Evolutionary conservation across 2,329 filamentous ascomycete genomes (phyloP).

Genomic region (Neopestalotiopsis sp.): DNA sequence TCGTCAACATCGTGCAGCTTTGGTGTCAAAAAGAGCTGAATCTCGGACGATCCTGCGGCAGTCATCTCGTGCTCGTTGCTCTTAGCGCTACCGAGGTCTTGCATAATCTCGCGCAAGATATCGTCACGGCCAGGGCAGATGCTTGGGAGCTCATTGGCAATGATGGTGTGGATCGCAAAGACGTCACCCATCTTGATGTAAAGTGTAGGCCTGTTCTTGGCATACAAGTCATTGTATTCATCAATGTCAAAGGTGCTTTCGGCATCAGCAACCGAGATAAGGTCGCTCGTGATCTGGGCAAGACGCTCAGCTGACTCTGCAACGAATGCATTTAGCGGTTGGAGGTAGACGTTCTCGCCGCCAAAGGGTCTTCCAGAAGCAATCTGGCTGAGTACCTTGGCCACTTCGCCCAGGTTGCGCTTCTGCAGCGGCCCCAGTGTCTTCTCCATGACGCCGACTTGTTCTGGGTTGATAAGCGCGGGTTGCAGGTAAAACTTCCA

Average conservation of each 20-base stretch:
- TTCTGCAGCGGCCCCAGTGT: constrained; percentile 90
- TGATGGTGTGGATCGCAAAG: constrained; percentile 90
- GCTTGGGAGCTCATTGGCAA: constrained; percentile 77
- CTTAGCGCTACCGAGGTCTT: constrained; percentile 94
- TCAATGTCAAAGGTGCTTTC: constrained; percentile 97
- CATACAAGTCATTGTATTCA: constrained; percentile 97
- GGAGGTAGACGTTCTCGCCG: constrained; percentile 92
- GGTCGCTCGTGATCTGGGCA: constrained; percentile 73
- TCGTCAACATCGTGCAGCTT: constrained; percentile 91
- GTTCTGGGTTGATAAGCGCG: constrained; percentile 86
- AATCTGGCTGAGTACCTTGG: constrained; percentile 89
- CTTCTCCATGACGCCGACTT: constrained; percentile 90
- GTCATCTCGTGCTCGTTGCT: constrained; percentile 94
- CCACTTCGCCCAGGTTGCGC: constrained; percentile 87
- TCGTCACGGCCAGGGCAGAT: constrained; percentile 86
- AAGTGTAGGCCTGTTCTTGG: constrained; percentile 94
- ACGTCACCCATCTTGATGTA: constrained; percentile 99
- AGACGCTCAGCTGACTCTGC: constrained; percentile 83
- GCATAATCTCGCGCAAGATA: constrained; percentile 86
- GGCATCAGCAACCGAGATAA: constrained; percentile 85
- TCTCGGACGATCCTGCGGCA: constrained; percentile 84
- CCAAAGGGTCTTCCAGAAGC: constrained; percentile 89
- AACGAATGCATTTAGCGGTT: constrained; percentile 92
- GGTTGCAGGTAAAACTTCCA: constrained; percentile 95
- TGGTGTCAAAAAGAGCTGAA: constrained; percentile 87